Percentiles rank a stretch among this genome's conserved stretches.
Conservation (phyloP, 139 green algal species). For the Ettlia oleoabundans region DNA sequence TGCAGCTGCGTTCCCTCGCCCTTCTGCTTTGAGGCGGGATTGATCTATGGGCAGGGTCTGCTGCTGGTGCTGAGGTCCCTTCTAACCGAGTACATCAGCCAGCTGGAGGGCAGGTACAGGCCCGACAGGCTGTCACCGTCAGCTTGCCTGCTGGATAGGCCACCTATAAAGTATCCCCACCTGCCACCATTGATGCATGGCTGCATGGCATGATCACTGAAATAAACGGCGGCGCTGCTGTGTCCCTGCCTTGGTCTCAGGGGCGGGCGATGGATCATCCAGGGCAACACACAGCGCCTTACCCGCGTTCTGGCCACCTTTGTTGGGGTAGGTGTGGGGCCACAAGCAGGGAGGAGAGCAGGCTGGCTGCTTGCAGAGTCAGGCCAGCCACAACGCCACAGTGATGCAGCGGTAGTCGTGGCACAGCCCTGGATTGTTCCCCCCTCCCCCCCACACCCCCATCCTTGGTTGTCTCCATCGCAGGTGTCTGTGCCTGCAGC, state of each 20-base stretch:
- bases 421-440: no score
- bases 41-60: constrained; percentile 74
- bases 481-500: constrained; percentile 20
- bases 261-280: constrained; percentile 42
- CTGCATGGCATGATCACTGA: no score
- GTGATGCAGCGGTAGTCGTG: no score
- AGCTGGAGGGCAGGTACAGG: constrained; percentile 75
- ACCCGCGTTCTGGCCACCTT: not conserved
- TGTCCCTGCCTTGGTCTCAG: no score
- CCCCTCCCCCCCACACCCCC: no score
- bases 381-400: no score
- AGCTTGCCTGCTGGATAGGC: no score
- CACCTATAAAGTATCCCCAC: no score
- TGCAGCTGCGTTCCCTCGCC: constrained; percentile 80
- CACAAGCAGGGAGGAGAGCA: not conserved
- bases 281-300: not conserved
- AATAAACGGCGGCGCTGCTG: no score
- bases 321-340: not conserved
- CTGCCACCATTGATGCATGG: no score
- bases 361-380: not conserved
- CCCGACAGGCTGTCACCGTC: no score
- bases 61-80: constrained; percentile 84
- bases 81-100: constrained; percentile 84
- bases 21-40: constrained; percentile 66
- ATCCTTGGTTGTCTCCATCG: not conserved